Evolutionary conservation across 768 basidiomycete genomes (phyloP), one percentile per base, ranked within the genome.

Genomic region (Xerocomellus intermedius): DNA sequence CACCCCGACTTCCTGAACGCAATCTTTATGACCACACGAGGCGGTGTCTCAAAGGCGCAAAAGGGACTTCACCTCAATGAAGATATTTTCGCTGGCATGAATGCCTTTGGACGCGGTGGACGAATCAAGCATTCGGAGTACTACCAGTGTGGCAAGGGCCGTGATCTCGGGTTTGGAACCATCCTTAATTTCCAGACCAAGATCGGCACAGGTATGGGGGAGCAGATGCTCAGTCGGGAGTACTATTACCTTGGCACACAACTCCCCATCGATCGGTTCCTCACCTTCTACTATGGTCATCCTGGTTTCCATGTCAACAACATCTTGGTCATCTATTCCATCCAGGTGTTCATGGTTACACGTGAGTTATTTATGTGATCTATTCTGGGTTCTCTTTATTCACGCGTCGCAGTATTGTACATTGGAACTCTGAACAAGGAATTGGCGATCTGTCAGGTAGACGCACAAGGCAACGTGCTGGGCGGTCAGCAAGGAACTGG

Each of bases 301-400:
- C 96, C 97, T 52, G 97, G 93, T 66, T 99, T 99, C 87, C 97
- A 99, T 71, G 85, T 99, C 79, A 99, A 99, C 82, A 98, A 99
- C 70, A 98, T 98, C 65, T 79, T 99, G 69, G 95, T 99, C 76
- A 98, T 99, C 64, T 88, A 93, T 73, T 98, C 97, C 24, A 93
- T 99, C 50, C 94, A 97, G 70, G 82, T 96, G 52, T 98, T 99
- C 80, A 97, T 98, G 93, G 77, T 98, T 52, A 93, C 93, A 19
- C 67, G 91, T 94, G 67, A 73, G 91, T 85, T 9, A 16, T 57
- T 53, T 24, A 24, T 13, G 1, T 55, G 32, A 28, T 52, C 26
- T 33, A 39, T 38, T 26, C 19, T 10, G 24, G 16, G 21, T 26
- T 19, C 10, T 57, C 22, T 56, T 52, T 41, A 42, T 51, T 62